Conservation (phyloP, 345 rosid genomes). For the Populus simonii region DNA sequence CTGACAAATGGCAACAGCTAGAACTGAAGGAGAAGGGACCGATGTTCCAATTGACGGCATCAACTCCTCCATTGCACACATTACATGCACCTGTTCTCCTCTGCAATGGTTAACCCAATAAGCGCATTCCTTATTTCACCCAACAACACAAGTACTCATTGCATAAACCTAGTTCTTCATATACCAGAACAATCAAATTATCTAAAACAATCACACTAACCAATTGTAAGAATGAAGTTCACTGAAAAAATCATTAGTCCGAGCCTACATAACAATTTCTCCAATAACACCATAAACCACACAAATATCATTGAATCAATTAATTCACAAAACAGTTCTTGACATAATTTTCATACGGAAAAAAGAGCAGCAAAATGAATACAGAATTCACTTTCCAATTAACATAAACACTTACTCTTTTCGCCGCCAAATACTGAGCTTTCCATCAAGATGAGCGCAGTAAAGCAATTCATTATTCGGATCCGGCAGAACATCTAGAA, state of each 20-base stretch:
- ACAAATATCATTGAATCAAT: too few relatives aligned
- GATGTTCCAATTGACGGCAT: slow-evolving; percentile 84
- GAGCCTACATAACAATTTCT: too few relatives aligned
- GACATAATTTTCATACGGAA: too few relatives aligned
- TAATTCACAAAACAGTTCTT: too few relatives aligned
- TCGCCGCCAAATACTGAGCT: slow-evolving; percentile 86
- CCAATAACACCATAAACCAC: too few relatives aligned
- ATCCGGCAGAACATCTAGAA: slow-evolving; percentile 85
- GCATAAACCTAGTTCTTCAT: too few relatives aligned
- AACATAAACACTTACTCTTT: slow-evolving; percentile 55
- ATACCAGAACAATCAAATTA: neutral
- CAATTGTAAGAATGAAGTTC: too few relatives aligned
- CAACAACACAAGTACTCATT: too few relatives aligned
- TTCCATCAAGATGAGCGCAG: slow-evolving; percentile 89
- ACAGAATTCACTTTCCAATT: neutral
- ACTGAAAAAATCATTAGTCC: too few relatives aligned
- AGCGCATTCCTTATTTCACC: slow-evolving; percentile 19
- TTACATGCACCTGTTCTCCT: slow-evolving; percentile 82
- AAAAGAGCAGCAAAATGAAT: neutral
- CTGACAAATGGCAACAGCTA: slow-evolving; percentile 58
- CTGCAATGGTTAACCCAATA: slow-evolving; percentile 41
- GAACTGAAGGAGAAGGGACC: slow-evolving; percentile 72
- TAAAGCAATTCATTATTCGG: slow-evolving; percentile 71
- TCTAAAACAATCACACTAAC: too few relatives aligned
- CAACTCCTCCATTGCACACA: slow-evolving; percentile 82